Evolutionary conservation across 345 rosid genomes (phyloP), one percentile per base, ranked within the genome.

Genomic region (Turnera subulata): DNA sequence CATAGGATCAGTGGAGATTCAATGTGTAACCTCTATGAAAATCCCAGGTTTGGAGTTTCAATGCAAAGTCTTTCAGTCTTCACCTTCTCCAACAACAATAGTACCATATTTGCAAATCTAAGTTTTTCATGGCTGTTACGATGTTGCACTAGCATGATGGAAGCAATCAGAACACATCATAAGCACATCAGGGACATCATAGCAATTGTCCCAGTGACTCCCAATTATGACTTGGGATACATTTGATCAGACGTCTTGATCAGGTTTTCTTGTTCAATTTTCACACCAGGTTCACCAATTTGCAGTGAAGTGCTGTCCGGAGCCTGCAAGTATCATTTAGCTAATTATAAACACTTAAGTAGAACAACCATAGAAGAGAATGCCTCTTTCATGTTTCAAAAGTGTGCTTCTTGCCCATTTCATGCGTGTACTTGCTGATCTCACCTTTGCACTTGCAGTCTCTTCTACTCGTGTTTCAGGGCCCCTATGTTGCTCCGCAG

Each of bases 201-300:
- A n/a, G n/a, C n/a, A n/a, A n/a, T n/a, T n/a, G n/a, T n/a, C n/a
- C n/a, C n/a, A n/a, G n/a, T n/a, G 32, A 20, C 4, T 64, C 56
- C 55, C 0, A 20, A 19, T 70, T 55, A 81, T 42, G 78, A 29
- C 70, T 85, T 80, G 52, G 71, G 18, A 6, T 24, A 76, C 50
- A 59, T 55, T 68, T 74, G 89, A 55, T 88, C 88, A 1, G 77
- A 64, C 22, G 76, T 64, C 77, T 80, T 85, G 72, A 55, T 73
- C 56, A 59, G 39, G 55, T 70, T 81, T 59, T 85, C 97, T 48
- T 77, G 86, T 59, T 85, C 96, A 52, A 74, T 68, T 72, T 85
- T 88, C 68, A 82, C 69, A 61, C 64, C 65, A 59, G 83, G 65
- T 52, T 82, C 97, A 65, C 84, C 95, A 38, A 81, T 69, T 52